phyloP scores from a whole-genome alignment of 306 rosid species.

The Ormosia semicastrata region DNA sequence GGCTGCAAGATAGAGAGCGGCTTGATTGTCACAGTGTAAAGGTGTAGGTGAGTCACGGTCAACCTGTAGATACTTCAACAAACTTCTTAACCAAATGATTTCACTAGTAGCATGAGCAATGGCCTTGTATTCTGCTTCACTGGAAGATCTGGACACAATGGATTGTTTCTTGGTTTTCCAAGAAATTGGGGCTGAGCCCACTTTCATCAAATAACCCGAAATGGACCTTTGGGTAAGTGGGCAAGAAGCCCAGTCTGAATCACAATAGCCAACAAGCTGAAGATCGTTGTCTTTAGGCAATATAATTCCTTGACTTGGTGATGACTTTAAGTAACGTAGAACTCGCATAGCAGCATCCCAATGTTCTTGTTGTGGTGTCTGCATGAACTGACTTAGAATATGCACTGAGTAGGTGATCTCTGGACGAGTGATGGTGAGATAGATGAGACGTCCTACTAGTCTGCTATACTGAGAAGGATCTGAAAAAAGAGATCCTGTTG shows the following conservation, averaged over 20 bases:
- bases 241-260: background rate
- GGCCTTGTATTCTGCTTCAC: background rate
- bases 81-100: background rate
- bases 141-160: background rate
- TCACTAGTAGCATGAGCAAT: background rate
- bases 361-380: background rate
- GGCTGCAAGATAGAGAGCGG: background rate
- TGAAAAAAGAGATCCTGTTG: background rate
- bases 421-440: no score
- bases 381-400: no score
- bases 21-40: background rate
- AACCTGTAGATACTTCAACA: background rate
- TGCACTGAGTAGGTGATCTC: no score
- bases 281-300: background rate
- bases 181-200: background rate
- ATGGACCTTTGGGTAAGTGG: background rate
- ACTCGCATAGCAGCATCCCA: background rate
- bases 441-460: no score
- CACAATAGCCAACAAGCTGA: background rate
- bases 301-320: background rate
- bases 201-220: background rate
- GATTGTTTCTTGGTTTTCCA: background rate
- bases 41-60: background rate
- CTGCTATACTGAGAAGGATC: background rate
- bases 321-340: background rate